Base-by-base conservation (phyloP, 192 early-diverging fungal genomes). In the Coemansia sp. region DNA sequence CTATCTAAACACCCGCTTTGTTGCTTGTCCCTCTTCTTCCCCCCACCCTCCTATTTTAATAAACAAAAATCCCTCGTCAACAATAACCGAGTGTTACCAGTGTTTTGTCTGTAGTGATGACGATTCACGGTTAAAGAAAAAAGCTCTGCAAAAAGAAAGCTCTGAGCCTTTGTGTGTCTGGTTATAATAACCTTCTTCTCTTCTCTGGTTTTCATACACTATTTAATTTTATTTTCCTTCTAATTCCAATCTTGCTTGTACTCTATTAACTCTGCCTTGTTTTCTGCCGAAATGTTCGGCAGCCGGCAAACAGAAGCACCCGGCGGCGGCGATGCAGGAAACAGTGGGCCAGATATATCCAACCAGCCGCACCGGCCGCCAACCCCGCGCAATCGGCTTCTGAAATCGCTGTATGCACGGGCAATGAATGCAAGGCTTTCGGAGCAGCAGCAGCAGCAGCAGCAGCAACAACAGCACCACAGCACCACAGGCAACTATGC, bases 341-440 rank as follows among this genome's bases (percentile, higher is more conserved):
- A 35, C 15, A 34, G 36, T 12, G 60, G 38, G 60, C 38, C 64
- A 49, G 62, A 70, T 41, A 35, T 49, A 26, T 48, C 48, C 39
- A 21, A 41, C 24, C 51, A 52, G 52, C n/a, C 9, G 41, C 66
- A 23, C 23, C 57, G 51, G 33, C 65, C 68, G 56, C 26, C 77
- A 16, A 67, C 57, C 11, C 60, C 74, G 21, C 64, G 68, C 41
- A 75, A 62, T 38, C 66, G 73, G 48, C 67, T 81, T 62, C 60
- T 81, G 24, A 73, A 74, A 57, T 60, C 78, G 36, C 66, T 81
- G 9, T 81, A 81, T 60, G 60, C 60, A 35, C 74, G 74, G 8
- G 57, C 57, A 59, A 59, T 36, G n/a, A 36, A 11, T 34, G 57
- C 57, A 34, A 35, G 35, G 5, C 34, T 38, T n/a, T 21, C 34